phyloP scores from a whole-genome alignment of 2,329 filamentous ascomycete genomes.

The Elsinoe necatrix region DNA sequence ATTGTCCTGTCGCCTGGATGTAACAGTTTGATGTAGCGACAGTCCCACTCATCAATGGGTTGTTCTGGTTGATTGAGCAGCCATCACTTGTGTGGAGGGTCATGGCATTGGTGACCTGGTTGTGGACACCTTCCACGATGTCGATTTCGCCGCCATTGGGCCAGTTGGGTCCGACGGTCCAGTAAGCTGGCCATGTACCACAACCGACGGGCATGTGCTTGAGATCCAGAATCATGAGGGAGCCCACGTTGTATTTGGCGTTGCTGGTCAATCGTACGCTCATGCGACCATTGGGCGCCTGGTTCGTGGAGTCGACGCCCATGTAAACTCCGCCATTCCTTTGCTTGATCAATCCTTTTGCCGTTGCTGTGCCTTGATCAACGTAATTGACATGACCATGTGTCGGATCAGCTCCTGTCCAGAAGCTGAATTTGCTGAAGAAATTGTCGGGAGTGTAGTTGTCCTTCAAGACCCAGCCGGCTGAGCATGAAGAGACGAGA shows the following conservation, averaged over 20 bases:
- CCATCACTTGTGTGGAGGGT: constrained; percentile 30
- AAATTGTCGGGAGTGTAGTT: constrained; percentile 21
- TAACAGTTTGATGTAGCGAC: constrained; percentile 33
- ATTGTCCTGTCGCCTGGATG: constrained; percentile 35
- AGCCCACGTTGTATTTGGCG: constrained; percentile 52
- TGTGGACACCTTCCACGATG: constrained; percentile 35
- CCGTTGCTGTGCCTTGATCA: constrained; percentile 25
- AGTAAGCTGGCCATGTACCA: constrained; percentile 64
- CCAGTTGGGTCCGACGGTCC: constrained; percentile 52
- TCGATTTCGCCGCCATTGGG: constrained; percentile 33
- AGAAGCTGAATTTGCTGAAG: constrained; percentile 23
- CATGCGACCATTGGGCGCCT: constrained; percentile 50
- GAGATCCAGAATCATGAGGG: constrained; percentile 61
- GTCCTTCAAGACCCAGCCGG: constrained; percentile 22
- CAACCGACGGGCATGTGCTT: constrained; percentile 66
- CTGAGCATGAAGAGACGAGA: constrained; percentile 34
- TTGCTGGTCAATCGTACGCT: constrained; percentile 65
- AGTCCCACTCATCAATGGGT: constrained; percentile 65
- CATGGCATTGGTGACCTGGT: constrained; percentile 28
- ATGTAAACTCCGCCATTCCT: constrained; percentile 25
- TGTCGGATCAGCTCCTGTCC: constrained; percentile 32
- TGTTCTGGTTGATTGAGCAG: constrained; percentile 27
- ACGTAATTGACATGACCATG: constrained; percentile 29
- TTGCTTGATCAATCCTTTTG: constrained; percentile 22
- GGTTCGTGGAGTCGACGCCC: constrained; percentile 31